These are phyloP conservation scores for Mycena indigotica DNA, from an alignment of 768 basidiomycete genomes.

Conservation along the genomic window DNA sequence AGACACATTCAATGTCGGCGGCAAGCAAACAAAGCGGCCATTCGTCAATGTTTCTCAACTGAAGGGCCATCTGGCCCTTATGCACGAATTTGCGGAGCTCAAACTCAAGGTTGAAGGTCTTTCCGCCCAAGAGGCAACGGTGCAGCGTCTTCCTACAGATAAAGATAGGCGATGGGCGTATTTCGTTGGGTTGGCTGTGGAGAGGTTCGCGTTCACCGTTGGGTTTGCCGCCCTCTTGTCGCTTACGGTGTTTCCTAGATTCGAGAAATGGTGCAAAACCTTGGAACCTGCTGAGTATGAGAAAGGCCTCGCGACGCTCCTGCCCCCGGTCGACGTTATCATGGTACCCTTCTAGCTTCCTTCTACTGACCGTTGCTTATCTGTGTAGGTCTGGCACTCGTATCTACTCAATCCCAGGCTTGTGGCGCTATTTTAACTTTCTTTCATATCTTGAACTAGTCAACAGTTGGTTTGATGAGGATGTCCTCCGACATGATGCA, in stretches of 20 bases:
- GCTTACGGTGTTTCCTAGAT: constrained; percentile 5
- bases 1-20: constrained; percentile 32
- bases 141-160: constrained; percentile 1
- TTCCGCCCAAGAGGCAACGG: neutral
- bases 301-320: constrained; percentile 14
- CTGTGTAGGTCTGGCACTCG: constrained; percentile 37
- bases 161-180: constrained; percentile 23
- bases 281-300: constrained; percentile 18
- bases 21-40: constrained; percentile 23
- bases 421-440: constrained; percentile 1
- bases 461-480: constrained; percentile 37
- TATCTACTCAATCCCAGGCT: constrained; percentile 35
- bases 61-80: constrained; percentile 25
- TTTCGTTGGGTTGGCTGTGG: constrained; percentile 27
- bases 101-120: constrained; percentile 19
- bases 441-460: neutral
- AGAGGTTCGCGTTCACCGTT: constrained; percentile 16
- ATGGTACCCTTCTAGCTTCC: constrained; percentile 9
- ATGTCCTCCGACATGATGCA: constrained; percentile 26
- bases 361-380: neutral
- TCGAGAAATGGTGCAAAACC: constrained; percentile 23
- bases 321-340: constrained; percentile 18
- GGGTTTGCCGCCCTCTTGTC: no score
- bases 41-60: constrained; percentile 32
- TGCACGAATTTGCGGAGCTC: constrained; percentile 23